Evolutionary conservation across 2,329 filamentous ascomycete species (phyloP), one percentile per base, ranked within the genome.

Genomic region (Xylaria sp.): DNA sequence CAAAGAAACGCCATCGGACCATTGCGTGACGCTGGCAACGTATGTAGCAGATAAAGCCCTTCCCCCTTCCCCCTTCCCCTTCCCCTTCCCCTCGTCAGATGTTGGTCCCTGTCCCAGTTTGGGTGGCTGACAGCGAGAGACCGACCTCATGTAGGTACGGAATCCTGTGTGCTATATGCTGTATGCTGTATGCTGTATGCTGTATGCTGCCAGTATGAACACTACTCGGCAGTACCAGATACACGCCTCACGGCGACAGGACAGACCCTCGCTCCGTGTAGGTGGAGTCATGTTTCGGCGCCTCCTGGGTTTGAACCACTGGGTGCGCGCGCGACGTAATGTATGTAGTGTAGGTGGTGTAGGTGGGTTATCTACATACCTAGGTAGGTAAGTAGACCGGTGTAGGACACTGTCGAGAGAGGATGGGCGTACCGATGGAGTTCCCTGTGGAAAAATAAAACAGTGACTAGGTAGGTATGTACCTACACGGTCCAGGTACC

Each of bases 21-120:
- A 64, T 66, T 61, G 68, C 54, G 57, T 68, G 68, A 64, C 68
- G 61, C 45, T 49, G 47, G 57, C 29, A 49, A 38, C 13, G 2
- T 7, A 51, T 6, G 31, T 36, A 36, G 50, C 38, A 31, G 55
- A 54, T 33, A 54, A 1, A 50, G 45, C 25, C 45, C 49, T n/a
- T n/a, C n/a, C n/a, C n/a, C n/a, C n/a, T n/a, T n/a, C n/a, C n/a
- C n/a, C n/a, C n/a, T n/a, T n/a, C n/a, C n/a, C n/a, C n/a, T n/a
- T n/a, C n/a, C n/a, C n/a, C n/a, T n/a, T n/a, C 39, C 38, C 50
- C 55, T 61, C 57, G 31, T n/a, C 31, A 55, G 50, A 47, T 27
- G 61, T 53, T 42, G n/a, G 22, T 57, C 22, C 51, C 57, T 59
- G 36, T 33, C 45, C 59, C 39, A 50, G 39, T 54, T 51, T 33